Base-by-base conservation (phyloP, 2,329 filamentous ascomycete species). In the Fusarium torreyae region DNA sequence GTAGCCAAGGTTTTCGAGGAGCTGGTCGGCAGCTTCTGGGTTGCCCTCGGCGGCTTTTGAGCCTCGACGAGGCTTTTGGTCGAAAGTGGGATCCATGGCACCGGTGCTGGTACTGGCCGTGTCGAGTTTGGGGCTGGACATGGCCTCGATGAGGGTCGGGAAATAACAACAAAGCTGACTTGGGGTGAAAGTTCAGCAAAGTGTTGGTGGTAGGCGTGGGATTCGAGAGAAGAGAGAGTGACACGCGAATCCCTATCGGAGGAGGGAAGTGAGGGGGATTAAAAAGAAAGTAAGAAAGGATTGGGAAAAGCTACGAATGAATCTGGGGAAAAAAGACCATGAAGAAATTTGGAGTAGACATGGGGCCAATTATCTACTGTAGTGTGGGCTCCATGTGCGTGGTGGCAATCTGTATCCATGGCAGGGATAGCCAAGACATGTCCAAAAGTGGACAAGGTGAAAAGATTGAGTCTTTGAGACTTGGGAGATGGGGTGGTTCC, bases 1-100 rank as follows among this genome's bases (percentile, higher is more conserved):
- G 82, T 92, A 92, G 63, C 90, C 90, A 73, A 92, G 83, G 61
- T 85, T 86, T 70, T 87, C 86, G 71, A 92, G 84, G 55, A 90
- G 76, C 77, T 90, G 83, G 77, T 92, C 88, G 72, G 89, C 89
- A 59, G 85, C 82, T 67, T 77, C 79, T 57, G 77, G 68, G 64
- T 58, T 55, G 36, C 50, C 57, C 50, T 28, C 57, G 54, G 52
- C 70, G 63, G 57, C 75, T 61, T 57, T 80, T 67, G 60, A 74
- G 39, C 62, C 66, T 46, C 66, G 66, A 31, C 66, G 58, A 64
- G 59, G 61, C 70, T 78, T 80, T 63, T 68, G 58, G 45, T 77
- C 74, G 57, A 64, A 66, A 50, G 57, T 66, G 34, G 66, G 59
- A 18, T 69, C 66, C 66, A 69, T 69, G 40, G 40, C 66, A 42